Evolutionary conservation across 257 asterid species (phyloP), one percentile per base, ranked within the genome.

Genomic region (Solanum megistacrolobum): DNA sequence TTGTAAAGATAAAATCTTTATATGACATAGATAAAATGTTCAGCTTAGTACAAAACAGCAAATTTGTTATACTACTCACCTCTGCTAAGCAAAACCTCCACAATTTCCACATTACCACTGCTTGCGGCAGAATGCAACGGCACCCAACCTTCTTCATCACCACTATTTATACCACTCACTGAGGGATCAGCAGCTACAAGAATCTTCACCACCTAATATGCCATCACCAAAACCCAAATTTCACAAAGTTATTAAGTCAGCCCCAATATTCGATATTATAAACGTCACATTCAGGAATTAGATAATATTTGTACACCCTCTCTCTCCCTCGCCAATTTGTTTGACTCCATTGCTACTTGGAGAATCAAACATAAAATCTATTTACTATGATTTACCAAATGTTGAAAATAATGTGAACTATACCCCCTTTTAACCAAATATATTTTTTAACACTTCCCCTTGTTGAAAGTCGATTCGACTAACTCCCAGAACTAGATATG

Each of bases 131-230:
- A 95, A 87, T 97, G 99, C 87, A 97, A 92, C 0, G 99, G 98
- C n/a, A 93, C 92, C 99, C 99, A 97, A 68, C 98, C 98, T 92
- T 97, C 99, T 88, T 96, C 98, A 62, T 97, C 99, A 10, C 92
- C 90, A 90, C 86, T 87, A 92, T 97, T 97, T 78, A 96, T 91
- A 41, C 90, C 91, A 88, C 90, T 87, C 36, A 90, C 82, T 6
- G 95, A 93, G 27, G 96, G 94, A 69, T 85, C 93, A 83, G 93
- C 94, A 88, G 92, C 95, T 43, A 95, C 91, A 16, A 97, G 92
- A 6, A 95, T 65, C 90, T 91, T 94, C 90, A 96, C 98, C 87
- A 93, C 98, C 99, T 96, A 88, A 90, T 43, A 81, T 29, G 38
- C 93, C 91, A 86, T 52, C 89, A 75, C 79, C 35, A 25, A 89